Conservation (phyloP, 345 rosid genomes). For the Excoecaria cochinchinensis region DNA sequence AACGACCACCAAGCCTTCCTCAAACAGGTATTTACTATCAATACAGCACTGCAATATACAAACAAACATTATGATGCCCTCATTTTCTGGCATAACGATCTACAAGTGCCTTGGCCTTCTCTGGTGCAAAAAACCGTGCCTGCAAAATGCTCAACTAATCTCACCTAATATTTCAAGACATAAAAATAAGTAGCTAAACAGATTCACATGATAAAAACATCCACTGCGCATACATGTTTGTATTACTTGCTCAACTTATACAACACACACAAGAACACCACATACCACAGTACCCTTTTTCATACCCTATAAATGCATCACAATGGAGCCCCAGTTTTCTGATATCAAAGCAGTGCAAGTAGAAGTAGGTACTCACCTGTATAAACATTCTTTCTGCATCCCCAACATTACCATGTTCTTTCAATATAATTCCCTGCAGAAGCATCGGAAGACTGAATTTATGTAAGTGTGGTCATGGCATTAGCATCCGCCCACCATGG, state of each 20-base stretch:
- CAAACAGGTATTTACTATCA: neutral
- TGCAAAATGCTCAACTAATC: constrained; percentile 26
- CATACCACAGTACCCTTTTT: too few relatives aligned
- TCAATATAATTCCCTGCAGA: constrained; percentile 79
- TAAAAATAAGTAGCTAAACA: neutral
- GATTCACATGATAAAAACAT: too few relatives aligned
- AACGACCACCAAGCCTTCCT: neutral
- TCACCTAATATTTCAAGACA: neutral
- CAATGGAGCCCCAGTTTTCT: too few relatives aligned
- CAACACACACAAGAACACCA: neutral
- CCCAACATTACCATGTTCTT: constrained; percentile 78
- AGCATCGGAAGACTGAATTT: constrained; percentile 4
- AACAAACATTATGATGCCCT: neutral
- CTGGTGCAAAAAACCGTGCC: constrained; percentile 95
- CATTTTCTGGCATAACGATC: constrained; percentile 69
- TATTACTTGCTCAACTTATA: neutral
- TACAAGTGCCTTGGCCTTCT: constrained; percentile 81
- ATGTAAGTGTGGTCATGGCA: neutral
- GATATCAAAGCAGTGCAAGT: too few relatives aligned
- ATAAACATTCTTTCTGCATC: constrained; percentile 99
- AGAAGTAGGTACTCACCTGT: constrained; percentile 53
- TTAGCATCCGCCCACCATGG: too few relatives aligned
- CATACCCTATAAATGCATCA: too few relatives aligned
- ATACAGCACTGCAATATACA: neutral
- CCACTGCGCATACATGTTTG: neutral